Percentiles rank a stretch among this genome's conserved stretches.
Conservation (phyloP, 2,329 filamentous ascomycete genomes). For the Dactylellina sp. region DNA sequence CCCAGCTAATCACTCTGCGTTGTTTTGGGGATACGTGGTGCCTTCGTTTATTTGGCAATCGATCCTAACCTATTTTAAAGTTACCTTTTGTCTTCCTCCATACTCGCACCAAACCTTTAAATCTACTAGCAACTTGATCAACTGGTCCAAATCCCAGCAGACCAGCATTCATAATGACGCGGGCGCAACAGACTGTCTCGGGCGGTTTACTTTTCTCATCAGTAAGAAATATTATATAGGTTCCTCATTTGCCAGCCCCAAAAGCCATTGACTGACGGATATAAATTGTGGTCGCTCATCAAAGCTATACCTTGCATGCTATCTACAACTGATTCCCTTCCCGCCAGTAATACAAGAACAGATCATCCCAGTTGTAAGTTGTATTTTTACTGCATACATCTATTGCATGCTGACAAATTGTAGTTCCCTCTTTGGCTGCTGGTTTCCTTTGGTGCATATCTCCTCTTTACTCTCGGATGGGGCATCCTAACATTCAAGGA, state of each 20-base stretch:
- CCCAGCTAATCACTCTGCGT: not conserved
- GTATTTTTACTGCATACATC: not conserved
- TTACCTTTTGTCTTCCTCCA: not conserved
- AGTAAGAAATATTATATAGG: conserved; percentile 69
- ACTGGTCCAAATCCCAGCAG: not conserved
- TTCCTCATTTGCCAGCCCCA: conserved; percentile 25
- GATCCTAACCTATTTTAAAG: too few species aligned
- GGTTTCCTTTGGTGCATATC: conserved; percentile 89
- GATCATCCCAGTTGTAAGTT: conserved; percentile 86
- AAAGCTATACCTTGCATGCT: conserved; percentile 90
- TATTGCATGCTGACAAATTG: conserved; percentile 6
- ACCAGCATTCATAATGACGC: conserved; percentile 77
- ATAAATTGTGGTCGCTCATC: not conserved
- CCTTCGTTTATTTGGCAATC: conserved; percentile 1
- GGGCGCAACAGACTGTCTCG: conserved; percentile 91
- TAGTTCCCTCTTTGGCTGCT: conserved; percentile 94
- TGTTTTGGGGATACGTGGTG: conserved; percentile 37
- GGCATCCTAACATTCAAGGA: conserved; percentile 98
- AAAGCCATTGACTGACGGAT: conserved; percentile 1
- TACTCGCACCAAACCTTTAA: not conserved
- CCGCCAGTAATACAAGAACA: conserved; percentile 82
- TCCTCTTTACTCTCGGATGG: conserved; percentile 90
- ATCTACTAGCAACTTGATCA: not conserved
- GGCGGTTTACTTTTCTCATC: conserved; percentile 87
- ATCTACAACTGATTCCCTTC: conserved; percentile 83